These are phyloP conservation scores for Phytophthora constricta DNA, from an alignment of 352 stramenopile species.

Conservation along the genomic window DNA sequence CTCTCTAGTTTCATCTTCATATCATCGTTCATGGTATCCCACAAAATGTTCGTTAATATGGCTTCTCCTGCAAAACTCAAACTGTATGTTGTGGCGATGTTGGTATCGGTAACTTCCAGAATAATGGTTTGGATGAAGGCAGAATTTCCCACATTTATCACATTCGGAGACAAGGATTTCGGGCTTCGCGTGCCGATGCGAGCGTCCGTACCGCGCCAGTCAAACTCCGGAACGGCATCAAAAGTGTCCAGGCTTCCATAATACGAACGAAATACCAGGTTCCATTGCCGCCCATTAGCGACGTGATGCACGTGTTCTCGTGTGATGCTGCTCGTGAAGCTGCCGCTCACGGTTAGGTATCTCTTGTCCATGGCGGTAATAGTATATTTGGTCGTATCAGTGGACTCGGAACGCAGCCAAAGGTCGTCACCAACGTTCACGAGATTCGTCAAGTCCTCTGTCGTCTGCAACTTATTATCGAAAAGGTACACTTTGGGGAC, in stretches of 20 bases:
- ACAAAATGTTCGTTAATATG: constrained; percentile 47
- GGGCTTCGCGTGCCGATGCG: constrained; percentile 56
- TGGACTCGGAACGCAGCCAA: constrained; percentile 53
- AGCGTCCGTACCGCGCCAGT: constrained; percentile 63
- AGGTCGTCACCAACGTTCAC: constrained; percentile 50
- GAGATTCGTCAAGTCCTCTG: constrained; percentile 50
- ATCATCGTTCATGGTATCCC: constrained; percentile 28
- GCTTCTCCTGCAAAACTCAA: constrained; percentile 62
- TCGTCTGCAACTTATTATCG: constrained; percentile 72
- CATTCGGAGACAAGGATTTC: constrained; percentile 43
- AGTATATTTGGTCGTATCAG: constrained; percentile 59
- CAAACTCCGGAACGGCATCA: constrained; percentile 60
- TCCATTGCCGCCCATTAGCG: constrained; percentile 62
- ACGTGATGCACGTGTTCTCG: constrained; percentile 42
- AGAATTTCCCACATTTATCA: constrained; percentile 61
- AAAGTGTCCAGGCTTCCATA: constrained; percentile 58
- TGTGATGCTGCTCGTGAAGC: constrained; percentile 52
- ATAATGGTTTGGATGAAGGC: constrained; percentile 59
- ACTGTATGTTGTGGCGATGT: constrained; percentile 47
- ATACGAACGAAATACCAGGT: constrained; percentile 76
- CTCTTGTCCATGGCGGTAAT: constrained; percentile 34
- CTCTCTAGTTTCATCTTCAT: constrained; percentile 55
- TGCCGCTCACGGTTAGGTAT: constrained; percentile 56
- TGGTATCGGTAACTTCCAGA: constrained; percentile 42
- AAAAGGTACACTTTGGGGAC: constrained; percentile 54